phyloP scores from a whole-genome alignment of 176 grass and related monocot genomes.

The Aegilops umbellulata region DNA sequence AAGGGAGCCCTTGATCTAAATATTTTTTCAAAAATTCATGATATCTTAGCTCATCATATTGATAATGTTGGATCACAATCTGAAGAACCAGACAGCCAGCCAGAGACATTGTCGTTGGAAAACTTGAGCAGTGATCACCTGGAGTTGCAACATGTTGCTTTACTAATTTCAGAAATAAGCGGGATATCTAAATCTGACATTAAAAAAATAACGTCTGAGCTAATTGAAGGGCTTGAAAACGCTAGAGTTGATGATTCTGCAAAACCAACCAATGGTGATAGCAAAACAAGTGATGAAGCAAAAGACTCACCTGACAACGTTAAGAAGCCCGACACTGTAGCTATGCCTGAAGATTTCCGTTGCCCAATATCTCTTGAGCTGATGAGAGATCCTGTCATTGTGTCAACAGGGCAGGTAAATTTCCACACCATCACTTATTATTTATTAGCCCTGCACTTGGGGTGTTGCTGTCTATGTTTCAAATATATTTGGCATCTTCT shows the following conservation, averaged over 20 bases:
- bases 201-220: constrained; percentile 45
- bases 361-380: constrained; percentile 96
- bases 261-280: constrained; percentile 18
- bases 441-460: background rate
- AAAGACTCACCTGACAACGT: constrained; percentile 40
- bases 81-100: constrained; percentile 26
- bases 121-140: constrained; percentile 39
- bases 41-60: constrained; percentile 41
- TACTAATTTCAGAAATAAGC: constrained; percentile 64
- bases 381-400: constrained; percentile 94
- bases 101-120: constrained; percentile 30
- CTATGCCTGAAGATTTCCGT: constrained; percentile 84
- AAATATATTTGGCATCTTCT: constrained; percentile 31
- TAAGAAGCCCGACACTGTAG: constrained; percentile 54
- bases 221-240: constrained; percentile 52
- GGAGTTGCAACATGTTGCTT: constrained; percentile 47
- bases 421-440: background rate
- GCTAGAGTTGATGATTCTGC: constrained; percentile 24
- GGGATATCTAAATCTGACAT: constrained; percentile 46
- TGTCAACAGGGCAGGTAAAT: constrained; percentile 93
- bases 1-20: constrained; percentile 55
- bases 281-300: constrained; percentile 23
- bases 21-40: constrained; percentile 71
- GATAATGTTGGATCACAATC: constrained; percentile 33
- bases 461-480: background rate